Conservation (phyloP, 2,329 filamentous ascomycete genomes). For the Trichoderma sp. region DNA sequence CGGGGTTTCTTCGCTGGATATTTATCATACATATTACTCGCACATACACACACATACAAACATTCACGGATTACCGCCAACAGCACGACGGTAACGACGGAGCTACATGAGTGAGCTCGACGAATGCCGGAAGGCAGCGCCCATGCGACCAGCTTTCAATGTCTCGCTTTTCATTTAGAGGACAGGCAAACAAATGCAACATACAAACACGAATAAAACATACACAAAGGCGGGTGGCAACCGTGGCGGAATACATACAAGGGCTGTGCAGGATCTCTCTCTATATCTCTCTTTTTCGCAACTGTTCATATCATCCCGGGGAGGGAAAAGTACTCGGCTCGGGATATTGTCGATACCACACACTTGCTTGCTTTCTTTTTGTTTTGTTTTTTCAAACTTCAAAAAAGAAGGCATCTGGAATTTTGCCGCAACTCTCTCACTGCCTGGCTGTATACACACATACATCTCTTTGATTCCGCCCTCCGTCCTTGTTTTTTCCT, state of each 20-base stretch:
- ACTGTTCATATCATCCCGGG: slow-evolving; percentile 14
- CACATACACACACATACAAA: neutral
- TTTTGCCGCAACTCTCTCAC: neutral
- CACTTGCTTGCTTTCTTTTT: neutral
- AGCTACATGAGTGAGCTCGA: neutral
- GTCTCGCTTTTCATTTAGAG: neutral
- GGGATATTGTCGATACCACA: neutral
- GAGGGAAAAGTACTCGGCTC: neutral
- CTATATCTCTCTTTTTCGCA: slow-evolving; percentile 5
- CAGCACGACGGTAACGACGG: neutral
- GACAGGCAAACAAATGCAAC: neutral
- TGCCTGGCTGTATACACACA: neutral
- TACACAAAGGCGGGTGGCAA: neutral
- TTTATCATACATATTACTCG: neutral
- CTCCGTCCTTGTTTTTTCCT: neutral
- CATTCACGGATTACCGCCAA: neutral
- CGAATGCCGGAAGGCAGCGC: neutral
- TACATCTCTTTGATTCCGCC: neutral
- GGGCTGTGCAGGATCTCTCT: slow-evolving; percentile 12
- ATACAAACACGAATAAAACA: neutral
- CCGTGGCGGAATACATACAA: neutral
- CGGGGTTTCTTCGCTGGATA: neutral
- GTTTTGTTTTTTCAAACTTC: neutral
- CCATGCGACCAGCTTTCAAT: neutral
- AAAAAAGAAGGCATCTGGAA: neutral